phyloP scores from a whole-genome alignment of 2,329 filamentous ascomycete species.

The Alternaria arbusti region DNA sequence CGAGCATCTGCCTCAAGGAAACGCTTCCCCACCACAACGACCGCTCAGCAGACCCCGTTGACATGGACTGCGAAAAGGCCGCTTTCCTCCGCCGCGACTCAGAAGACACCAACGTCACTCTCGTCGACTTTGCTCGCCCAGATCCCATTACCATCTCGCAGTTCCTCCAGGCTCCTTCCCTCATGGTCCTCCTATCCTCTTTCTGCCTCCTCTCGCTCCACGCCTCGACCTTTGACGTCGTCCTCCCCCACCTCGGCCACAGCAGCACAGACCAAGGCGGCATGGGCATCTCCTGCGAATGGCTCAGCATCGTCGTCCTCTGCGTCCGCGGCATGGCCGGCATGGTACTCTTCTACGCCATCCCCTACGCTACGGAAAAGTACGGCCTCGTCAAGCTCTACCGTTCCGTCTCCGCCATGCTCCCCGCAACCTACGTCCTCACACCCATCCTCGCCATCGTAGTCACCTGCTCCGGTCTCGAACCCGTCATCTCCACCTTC shows the following conservation, averaged over 20 bases:
- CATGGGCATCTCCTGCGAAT: constrained; percentile 55
- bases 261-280: constrained; percentile 53
- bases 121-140: constrained; percentile 46
- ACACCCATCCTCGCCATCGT: constrained; percentile 50
- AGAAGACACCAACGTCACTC: constrained; percentile 43
- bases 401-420: constrained; percentile 48
- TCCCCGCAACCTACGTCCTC: constrained; percentile 50
- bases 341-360: constrained; percentile 44
- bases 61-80: constrained; percentile 54
- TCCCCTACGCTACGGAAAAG: constrained; percentile 47
- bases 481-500: constrained; percentile 47
- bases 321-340: constrained; percentile 52
- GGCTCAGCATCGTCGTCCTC: constrained; percentile 52
- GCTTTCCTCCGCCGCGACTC: constrained; percentile 53
- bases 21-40: constrained; percentile 39
- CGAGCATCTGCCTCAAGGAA: constrained; percentile 51
- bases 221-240: constrained; percentile 59
- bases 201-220: constrained; percentile 64
- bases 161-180: constrained; percentile 55
- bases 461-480: constrained; percentile 43
- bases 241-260: constrained; percentile 57
- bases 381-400: constrained; percentile 53
- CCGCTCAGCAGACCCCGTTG: constrained; percentile 23
- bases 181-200: constrained; percentile 55
- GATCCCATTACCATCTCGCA: constrained; percentile 54